phyloP scores from a whole-genome alignment of 2,329 filamentous ascomycete species.

The Lasiodiplodia theobromae region DNA sequence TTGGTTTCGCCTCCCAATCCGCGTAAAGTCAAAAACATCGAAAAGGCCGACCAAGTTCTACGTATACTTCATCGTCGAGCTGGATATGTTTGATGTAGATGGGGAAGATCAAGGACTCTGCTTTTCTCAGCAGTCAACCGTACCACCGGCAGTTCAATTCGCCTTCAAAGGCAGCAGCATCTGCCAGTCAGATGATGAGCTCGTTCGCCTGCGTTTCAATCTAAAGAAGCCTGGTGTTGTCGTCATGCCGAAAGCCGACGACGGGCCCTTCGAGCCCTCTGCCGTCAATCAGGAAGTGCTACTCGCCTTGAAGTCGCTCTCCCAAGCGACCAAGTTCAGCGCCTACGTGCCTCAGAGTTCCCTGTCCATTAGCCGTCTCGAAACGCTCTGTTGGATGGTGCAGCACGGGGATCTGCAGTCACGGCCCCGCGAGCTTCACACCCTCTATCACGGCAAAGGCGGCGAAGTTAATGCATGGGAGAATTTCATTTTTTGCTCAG shows the following conservation, averaged over 20 bases:
- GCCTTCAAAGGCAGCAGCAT: constrained; percentile 19
- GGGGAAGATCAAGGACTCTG: constrained; percentile 5
- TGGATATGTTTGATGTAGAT: constrained; percentile 5
- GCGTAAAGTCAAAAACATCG: constrained; percentile 7
- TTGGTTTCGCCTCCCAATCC: constrained; percentile 21
- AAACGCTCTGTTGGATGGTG: constrained; percentile 13
- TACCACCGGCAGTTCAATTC: constrained; percentile 4
- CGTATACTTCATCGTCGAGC: constrained; percentile 20
- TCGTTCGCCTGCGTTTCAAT: constrained; percentile 13
- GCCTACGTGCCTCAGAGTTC: neutral
- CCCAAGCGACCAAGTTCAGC: constrained; percentile 9
- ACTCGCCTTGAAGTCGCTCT: constrained; percentile 18
- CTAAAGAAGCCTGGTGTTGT: constrained; percentile 7
- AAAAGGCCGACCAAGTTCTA: constrained; percentile 15
- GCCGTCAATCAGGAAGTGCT: constrained; percentile 6
- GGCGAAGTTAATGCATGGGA: constrained; percentile 16
- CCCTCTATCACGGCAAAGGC: constrained; percentile 12
- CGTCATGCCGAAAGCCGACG: constrained; percentile 17
- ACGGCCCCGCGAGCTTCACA: neutral
- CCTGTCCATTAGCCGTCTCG: neutral
- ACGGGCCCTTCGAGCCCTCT: constrained; percentile 4
- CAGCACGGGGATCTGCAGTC: neutral
- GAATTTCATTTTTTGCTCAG: neutral
- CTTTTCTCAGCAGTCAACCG: neutral
- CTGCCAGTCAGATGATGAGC: constrained; percentile 14